Evolutionary conservation across 139 green algal genomes (phyloP).

Genomic region (Eudorina sp.): DNA sequence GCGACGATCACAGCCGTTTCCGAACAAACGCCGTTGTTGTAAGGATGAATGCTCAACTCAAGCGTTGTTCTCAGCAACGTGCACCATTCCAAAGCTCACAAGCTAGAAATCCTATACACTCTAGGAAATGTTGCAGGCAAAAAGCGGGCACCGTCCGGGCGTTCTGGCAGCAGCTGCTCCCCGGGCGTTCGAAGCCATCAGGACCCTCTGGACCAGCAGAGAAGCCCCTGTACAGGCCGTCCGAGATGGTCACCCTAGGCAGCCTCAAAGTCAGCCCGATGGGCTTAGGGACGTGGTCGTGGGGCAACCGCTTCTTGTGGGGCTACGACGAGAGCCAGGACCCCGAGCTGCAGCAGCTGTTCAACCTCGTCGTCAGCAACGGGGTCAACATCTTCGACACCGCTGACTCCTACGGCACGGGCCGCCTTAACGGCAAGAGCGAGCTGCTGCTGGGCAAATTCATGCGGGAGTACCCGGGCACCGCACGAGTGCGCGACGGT

Average conservation of each 20-base stretch:
- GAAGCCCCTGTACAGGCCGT: constrained; percentile 27
- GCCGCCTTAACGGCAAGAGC: constrained; percentile 68
- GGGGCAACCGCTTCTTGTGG: constrained; percentile 91
- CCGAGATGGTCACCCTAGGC: constrained; percentile 27
- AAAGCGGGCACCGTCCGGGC: background rate
- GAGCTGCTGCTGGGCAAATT: constrained; percentile 82
- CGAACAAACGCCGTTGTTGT: no score
- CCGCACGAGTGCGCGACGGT: constrained; percentile 11
- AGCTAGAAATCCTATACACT: background rate
- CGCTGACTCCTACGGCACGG: constrained; percentile 81
- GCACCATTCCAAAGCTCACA: background rate
- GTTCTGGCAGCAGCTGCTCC: constrained; percentile 39
- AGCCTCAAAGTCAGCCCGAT: constrained; percentile 67
- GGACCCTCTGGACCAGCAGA: background rate
- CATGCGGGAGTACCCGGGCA: constrained; percentile 74
- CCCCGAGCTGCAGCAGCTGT: constrained; percentile 88
- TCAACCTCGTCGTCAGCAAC: constrained; percentile 80
- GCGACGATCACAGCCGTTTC: no score
- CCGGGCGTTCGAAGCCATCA: background rate
- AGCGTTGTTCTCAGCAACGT: background rate
- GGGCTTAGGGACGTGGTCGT: constrained; percentile 85
- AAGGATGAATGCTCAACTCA: background rate
- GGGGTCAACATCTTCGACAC: constrained; percentile 94
- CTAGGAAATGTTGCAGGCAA: background rate
- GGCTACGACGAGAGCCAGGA: constrained; percentile 91